These are phyloP conservation scores for Ophiostoma pallidulum DNA, from an alignment of 2,329 filamentous ascomycete species.

Conservation along the genomic window DNA sequence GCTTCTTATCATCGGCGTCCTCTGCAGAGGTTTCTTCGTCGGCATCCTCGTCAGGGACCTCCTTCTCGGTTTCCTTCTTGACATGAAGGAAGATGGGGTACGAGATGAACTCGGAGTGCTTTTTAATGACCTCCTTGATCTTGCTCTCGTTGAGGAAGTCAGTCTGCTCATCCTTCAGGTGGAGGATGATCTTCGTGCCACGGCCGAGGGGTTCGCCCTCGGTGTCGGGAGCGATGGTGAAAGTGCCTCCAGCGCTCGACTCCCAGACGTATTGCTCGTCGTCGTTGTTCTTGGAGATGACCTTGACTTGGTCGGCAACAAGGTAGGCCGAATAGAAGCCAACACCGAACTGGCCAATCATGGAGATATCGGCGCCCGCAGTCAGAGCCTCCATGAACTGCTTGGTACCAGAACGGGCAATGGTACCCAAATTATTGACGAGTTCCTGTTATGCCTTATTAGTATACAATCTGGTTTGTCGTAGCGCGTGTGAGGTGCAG, in stretches of 20 bases:
- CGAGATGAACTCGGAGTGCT: conserved; percentile 99
- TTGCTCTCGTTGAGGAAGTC: conserved; percentile 98
- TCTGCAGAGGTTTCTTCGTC: conserved; percentile 42
- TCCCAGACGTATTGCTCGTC: conserved; percentile 99
- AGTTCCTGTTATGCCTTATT: conserved; percentile 55
- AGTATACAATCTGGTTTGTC: not conserved
- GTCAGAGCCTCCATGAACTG: conserved; percentile 99
- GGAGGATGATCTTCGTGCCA: conserved; percentile 95
- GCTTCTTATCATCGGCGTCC: conserved; percentile 84
- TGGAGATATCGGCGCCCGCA: conserved; percentile 97
- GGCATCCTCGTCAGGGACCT: conserved; percentile 93
- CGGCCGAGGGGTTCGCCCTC: conserved; percentile 86
- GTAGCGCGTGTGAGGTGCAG: not conserved
- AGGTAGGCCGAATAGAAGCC: conserved; percentile 99
- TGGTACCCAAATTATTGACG: conserved; percentile 99
- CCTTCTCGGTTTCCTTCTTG: conserved; percentile 96
- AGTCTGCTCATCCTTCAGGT: conserved; percentile 98
- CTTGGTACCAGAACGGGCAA: conserved; percentile 98
- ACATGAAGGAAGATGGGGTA: conserved; percentile 99
- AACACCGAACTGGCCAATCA: conserved; percentile 99
- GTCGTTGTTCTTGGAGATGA: conserved; percentile 98
- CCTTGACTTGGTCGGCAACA: conserved; percentile 90
- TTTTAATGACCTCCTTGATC: conserved; percentile 99
- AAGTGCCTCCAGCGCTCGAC: conserved; percentile 93
- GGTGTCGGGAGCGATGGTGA: conserved; percentile 83